Conservation (phyloP, 2,329 filamentous ascomycete species). For the Lachnellula cervina region DNA sequence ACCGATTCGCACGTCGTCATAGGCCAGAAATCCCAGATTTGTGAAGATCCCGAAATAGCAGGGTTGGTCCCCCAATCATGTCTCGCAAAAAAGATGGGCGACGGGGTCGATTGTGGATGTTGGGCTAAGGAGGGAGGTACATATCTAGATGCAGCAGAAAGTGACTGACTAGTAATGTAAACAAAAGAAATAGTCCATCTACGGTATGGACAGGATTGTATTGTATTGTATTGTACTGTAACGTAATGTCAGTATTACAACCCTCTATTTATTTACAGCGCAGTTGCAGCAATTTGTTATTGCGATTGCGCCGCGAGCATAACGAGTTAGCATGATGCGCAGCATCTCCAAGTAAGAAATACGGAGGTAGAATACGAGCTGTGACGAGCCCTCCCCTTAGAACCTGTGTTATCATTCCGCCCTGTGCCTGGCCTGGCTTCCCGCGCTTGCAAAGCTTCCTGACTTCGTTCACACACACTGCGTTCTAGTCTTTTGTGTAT, state of each 20-base stretch:
- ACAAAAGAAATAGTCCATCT: too few species aligned
- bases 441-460: background rate
- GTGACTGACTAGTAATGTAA: too few species aligned
- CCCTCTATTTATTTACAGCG: too few species aligned
- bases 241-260: too few species aligned
- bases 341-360: too few species aligned
- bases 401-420: background rate
- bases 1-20: background rate
- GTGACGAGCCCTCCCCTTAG: background rate
- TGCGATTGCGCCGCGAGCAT: background rate
- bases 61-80: background rate
- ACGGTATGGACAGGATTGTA: too few species aligned
- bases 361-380: background rate
- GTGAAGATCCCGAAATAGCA: slow-evolving; percentile 3
- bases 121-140: too few species aligned
- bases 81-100: background rate
- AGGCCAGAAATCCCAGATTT: background rate
- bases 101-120: background rate
- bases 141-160: too few species aligned
- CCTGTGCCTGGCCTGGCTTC: background rate
- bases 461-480: background rate
- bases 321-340: background rate
- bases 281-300: background rate
- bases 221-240: too few species aligned
- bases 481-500: too few species aligned